Evolutionary conservation across 441 rosid genomes (phyloP).

Genomic region (Pelargonium exstipulatum): DNA sequence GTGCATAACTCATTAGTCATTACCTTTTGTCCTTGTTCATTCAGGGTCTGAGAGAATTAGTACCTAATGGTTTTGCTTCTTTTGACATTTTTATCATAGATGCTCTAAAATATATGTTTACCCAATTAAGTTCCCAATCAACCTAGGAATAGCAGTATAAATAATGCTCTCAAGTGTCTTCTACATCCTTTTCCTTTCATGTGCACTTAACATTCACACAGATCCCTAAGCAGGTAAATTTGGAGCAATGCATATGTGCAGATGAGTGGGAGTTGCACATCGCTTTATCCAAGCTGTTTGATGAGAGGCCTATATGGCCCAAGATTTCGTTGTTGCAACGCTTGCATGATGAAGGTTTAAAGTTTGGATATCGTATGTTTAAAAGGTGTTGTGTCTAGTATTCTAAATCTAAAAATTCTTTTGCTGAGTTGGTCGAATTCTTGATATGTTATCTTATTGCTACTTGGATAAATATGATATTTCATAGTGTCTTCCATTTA

Average conservation of each 20-base stretch:
- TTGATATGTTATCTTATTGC: conserved; percentile 5
- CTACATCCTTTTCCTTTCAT: conserved; percentile 9
- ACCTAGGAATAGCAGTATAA: not conserved
- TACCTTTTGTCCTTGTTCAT: not conserved
- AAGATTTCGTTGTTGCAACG: conserved; percentile 62
- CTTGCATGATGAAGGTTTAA: conserved; percentile 60
- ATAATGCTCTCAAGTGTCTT: too few species aligned
- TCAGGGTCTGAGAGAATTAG: not conserved
- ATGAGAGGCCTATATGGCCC: conserved; percentile 88
- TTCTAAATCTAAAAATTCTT: conserved; percentile 4
- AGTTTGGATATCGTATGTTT: conserved; percentile 49
- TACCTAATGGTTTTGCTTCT: not conserved
- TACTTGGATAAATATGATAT: not conserved
- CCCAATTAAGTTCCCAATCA: not conserved
- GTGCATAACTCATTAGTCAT: not conserved
- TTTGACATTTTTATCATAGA: not conserved
- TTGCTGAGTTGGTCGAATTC: conserved; percentile 15
- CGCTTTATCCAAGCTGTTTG: conserved; percentile 74
- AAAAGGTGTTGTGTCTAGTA: conserved; percentile 55
- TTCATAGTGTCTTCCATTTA: conserved; percentile 12
- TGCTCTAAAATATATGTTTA: not conserved
- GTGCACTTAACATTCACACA: conserved; percentile 58
- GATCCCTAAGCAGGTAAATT: conserved; percentile 74
- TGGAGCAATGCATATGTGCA: conserved; percentile 61
- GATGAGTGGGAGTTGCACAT: conserved; percentile 70